Conservation (phyloP, 2,329 filamentous ascomycete genomes). For the Clarireedia homoeocarpa region DNA sequence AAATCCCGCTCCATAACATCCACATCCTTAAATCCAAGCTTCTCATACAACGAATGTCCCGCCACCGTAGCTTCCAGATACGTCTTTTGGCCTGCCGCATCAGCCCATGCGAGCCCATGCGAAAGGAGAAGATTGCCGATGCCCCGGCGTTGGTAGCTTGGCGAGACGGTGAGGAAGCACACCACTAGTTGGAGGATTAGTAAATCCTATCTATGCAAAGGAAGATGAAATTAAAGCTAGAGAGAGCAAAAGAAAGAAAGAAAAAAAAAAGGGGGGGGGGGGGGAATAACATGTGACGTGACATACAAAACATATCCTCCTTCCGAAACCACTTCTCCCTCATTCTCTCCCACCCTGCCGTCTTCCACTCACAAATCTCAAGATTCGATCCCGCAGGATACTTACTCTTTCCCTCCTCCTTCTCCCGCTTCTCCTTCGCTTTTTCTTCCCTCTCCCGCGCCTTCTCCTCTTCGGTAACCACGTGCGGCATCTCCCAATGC, state of each 20-base stretch:
- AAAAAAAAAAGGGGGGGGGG: too few relatives aligned
- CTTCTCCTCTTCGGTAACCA: background rate
- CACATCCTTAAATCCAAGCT: conserved; percentile 32
- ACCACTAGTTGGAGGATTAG: conserved; percentile 25
- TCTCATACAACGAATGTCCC: conserved; percentile 33
- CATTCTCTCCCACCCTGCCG: conserved; percentile 22
- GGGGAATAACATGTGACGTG: background rate
- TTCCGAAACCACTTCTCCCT: conserved; percentile 27
- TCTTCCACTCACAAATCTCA: conserved; percentile 26
- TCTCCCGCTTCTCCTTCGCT: background rate
- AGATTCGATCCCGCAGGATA: conserved; percentile 29
- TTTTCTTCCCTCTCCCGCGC: background rate
- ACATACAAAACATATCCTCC: conserved; percentile 31
- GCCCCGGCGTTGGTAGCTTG: conserved; percentile 31
- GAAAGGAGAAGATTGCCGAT: conserved; percentile 30
- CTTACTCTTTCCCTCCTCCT: conserved; percentile 10
- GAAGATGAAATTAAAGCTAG: background rate
- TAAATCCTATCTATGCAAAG: background rate
- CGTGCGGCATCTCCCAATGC: conserved; percentile 15
- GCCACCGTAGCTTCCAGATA: conserved; percentile 33
- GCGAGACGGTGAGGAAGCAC: conserved; percentile 31
- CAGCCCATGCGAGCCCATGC: conserved; percentile 32
- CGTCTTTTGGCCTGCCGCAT: conserved; percentile 21
- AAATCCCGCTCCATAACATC: conserved; percentile 29
- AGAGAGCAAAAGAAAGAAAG: too few relatives aligned